Percentiles rank a stretch among this genome's conserved stretches.
Conservation (phyloP, 2,329 filamentous ascomycete species). For the Neoscytalidium dimidiatum region DNA sequence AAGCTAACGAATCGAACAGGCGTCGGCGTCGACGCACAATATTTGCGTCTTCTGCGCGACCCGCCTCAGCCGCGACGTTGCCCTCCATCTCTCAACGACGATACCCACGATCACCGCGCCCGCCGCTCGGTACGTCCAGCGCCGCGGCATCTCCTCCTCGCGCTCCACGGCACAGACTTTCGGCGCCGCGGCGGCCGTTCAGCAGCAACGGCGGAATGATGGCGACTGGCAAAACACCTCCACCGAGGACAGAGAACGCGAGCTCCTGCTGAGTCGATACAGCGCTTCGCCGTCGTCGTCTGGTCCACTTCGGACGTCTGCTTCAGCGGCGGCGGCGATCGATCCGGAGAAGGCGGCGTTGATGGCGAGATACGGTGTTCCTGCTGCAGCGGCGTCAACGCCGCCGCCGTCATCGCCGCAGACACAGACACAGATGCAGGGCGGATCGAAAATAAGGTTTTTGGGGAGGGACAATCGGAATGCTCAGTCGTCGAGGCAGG, state of each 20-base stretch:
- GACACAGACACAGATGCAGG: neutral
- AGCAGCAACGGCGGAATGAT: conserved; percentile 34
- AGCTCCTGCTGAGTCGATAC: neutral
- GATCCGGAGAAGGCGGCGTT: neutral
- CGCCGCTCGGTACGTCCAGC: conserved; percentile 26
- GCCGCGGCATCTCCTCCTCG: conserved; percentile 27
- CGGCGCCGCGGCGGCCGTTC: conserved; percentile 30
- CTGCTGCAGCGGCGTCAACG: neutral
- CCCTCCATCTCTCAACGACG: neutral
- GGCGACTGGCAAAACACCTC: conserved; percentile 29
- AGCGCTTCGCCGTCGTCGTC: neutral
- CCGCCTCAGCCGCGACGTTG: conserved; percentile 29
- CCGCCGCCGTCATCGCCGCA: neutral
- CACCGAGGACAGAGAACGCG: conserved; percentile 11
- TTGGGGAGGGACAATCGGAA: neutral
- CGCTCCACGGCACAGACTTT: neutral
- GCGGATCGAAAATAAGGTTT: neutral
- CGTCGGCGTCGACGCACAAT: conserved; percentile 36
- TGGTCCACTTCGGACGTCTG: neutral
- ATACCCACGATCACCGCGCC: conserved; percentile 6
- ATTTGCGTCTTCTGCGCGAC: conserved; percentile 43
- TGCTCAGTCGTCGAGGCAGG: neutral
- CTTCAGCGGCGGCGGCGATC: neutral
- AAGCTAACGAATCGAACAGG: conserved; percentile 23
- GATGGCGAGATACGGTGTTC: neutral